Evolutionary conservation across 495 filamentous ascomycete species (phyloP), one percentile per base, ranked within the genome.

Genomic region (Tuber magnatum): DNA sequence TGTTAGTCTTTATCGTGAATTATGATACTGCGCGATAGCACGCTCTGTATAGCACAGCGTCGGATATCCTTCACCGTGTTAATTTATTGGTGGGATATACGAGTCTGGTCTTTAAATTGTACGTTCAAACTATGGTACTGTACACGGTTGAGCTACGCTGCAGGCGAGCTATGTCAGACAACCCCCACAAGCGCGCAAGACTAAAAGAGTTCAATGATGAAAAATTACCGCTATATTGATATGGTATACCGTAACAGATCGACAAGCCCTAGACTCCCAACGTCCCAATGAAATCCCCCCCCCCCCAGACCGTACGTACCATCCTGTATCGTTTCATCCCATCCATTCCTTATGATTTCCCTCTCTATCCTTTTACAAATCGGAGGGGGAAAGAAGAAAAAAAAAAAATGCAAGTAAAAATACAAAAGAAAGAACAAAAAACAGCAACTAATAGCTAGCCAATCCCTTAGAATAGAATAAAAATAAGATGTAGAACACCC

Each of bases 181-280:
- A 69, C 14, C 18, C 24, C 6, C 12, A 69, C 51, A 69, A 68
- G 18, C 71, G 7, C 20, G 5, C 65, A 68, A 16, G 28, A 51
- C 68, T 56, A 10, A 40, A 40, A n/a, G 2, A 24, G 42, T 39
- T 48, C 39, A 73, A 75, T 42, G 44, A 56, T 38, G 72, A 51
- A n/a, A 69, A 72, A 61, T 28, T 61, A 61, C 51, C 10, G n/a
- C 24, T 65, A 35, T 65, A 65, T 35, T 65, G 56, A 65, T 65
- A 35, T 65, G 56, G 56, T 65, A 65, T 65, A 65, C 28, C 12
- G 56, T 12, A 65, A 65, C 24, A 56, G 48, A 56, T 56, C 22
- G 24, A 56, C 24, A 9, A 61, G 28, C n/a, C n/a, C 56, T 10
- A 65, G 56, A 65, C 56, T 65, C 56, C 56, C 56, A 65, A 65